Base-by-base conservation (phyloP, 306 rosid species). In the Medicago lupulina region DNA sequence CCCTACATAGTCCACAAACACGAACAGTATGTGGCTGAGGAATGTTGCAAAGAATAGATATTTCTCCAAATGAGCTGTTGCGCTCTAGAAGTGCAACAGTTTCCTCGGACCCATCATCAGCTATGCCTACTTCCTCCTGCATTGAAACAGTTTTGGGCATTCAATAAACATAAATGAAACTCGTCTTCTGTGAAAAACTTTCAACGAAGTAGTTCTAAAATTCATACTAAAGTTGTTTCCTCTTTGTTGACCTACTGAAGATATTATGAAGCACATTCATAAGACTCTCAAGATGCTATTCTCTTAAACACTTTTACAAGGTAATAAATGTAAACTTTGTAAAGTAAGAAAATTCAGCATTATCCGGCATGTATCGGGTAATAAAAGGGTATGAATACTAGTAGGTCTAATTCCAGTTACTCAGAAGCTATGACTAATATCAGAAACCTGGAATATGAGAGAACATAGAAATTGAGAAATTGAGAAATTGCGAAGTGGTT, bases 1-100 rank as follows among this genome's bases (percentile, higher is more conserved):
- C 96, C 81, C 99, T 83, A 76, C 97, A 84, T 9, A 95, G 77
- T 78, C 92, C 98, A 70, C 91, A 88, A 36, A 95, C 98, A 12
- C 97, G 89, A 75, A 95, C 99, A 13, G 92, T 90, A 79, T 92
- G 86, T 18, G 93, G 98, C 53, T 95, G 97, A 71, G 99, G 96
- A 79, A 95, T 95, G 86, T 92, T 95, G 81, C 99, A 95, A 73
- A 95, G 93, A 76, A 95, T 90, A 28, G 98, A 95, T 80, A 90
- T 76, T 80, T 88, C 93, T 74, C 99, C 99, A 71, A 92, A 95
- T 46, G 97, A 80, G 85, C 87, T 86, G 80, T 85, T 49, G 16
- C 84, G 91, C 68, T 83, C 41, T 76, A 95, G 82, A 53, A 76
- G 78, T 44, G 90, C 71, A 81, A 89, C 65, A 49, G 93, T 89